A percentile compares a stretch with the other conserved stretches of the same genome.
Evolutionary conservation across 202 grass and related monocot genomes (phyloP).

Genomic region (Musa balbisiana): DNA sequence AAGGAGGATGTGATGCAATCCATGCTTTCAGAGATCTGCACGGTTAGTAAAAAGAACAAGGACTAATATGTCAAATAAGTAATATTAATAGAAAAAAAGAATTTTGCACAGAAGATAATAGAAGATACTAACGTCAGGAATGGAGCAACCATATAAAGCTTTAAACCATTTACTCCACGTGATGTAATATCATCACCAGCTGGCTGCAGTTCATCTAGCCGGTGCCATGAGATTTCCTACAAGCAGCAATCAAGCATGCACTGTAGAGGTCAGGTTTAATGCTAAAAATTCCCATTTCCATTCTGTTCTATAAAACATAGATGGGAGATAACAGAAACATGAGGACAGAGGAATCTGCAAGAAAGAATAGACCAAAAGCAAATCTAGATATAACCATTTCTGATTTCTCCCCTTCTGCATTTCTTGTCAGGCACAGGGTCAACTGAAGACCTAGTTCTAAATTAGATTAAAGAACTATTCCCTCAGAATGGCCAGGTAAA

Average conservation of each 20-base stretch:
- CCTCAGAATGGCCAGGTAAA: too few species aligned
- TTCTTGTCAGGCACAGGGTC: too few species aligned
- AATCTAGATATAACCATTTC: neutral
- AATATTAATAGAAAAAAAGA: neutral
- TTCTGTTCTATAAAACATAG: too few species aligned
- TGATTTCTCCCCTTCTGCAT: too few species aligned
- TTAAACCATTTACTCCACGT: constrained; percentile 76
- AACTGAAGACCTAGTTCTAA: too few species aligned
- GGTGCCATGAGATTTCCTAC: constrained; percentile 96
- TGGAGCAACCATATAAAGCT: constrained; percentile 96
- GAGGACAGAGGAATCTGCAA: neutral
- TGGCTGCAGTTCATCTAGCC: constrained; percentile 80
- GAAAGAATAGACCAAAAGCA: neutral
- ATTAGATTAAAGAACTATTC: too few species aligned
- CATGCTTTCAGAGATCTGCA: constrained; percentile 67
- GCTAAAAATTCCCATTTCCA: too few species aligned
- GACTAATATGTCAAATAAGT: constrained; percentile 1
- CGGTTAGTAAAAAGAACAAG: neutral
- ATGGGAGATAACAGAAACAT: too few species aligned
- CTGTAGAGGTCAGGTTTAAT: neutral
- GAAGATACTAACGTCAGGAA: constrained; percentile 66
- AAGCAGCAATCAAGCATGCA: neutral
- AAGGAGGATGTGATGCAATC: constrained; percentile 47
- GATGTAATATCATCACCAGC: constrained; percentile 72
- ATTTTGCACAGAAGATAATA: constrained; percentile 1